Conservation (phyloP, 352 stramenopile genomes). For the Blastocystis sp. region DNA sequence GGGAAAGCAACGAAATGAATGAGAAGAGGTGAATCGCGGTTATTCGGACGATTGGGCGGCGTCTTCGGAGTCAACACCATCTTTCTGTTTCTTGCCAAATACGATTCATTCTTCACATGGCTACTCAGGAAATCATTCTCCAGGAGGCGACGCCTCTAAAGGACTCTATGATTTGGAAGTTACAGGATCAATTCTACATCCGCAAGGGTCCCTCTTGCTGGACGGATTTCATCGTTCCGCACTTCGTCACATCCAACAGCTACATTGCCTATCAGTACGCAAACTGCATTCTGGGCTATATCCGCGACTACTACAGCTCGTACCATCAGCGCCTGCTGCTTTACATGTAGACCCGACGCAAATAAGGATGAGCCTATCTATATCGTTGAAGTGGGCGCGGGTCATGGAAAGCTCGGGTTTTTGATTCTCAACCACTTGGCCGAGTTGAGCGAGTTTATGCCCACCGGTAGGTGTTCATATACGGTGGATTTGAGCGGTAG, state of each 20-base stretch:
- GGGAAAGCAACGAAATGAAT: slow-evolving; percentile 72
- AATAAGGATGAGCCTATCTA: slow-evolving; percentile 72
- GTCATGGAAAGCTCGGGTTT: slow-evolving; percentile 72
- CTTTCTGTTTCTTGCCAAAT: slow-evolving; percentile 58
- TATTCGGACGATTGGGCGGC: not conserved
- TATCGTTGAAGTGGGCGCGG: slow-evolving; percentile 73
- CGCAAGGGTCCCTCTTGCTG: slow-evolving; percentile 75
- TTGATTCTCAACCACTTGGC: slow-evolving; percentile 72
- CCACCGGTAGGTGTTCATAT: slow-evolving; percentile 46
- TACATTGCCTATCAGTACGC: slow-evolving; percentile 82
- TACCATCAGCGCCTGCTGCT: not conserved
- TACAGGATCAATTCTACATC: slow-evolving; percentile 66
- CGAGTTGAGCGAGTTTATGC: slow-evolving; percentile 71
- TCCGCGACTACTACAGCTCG: slow-evolving; percentile 61
- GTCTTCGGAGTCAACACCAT: too few relatives aligned
- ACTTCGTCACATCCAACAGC: slow-evolving; percentile 85
- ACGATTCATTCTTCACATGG: slow-evolving; percentile 79
- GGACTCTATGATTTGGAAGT: slow-evolving; percentile 63
- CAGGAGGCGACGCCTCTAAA: slow-evolving; percentile 77
- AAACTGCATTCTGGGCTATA: slow-evolving; percentile 68
- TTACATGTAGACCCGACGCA: slow-evolving; percentile 40
- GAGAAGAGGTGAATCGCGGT: slow-evolving; percentile 59
- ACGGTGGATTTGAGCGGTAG: slow-evolving; percentile 28
- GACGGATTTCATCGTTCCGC: slow-evolving; percentile 81
- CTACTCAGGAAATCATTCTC: slow-evolving; percentile 84